Evolutionary conservation across 2,329 filamentous ascomycete genomes (phyloP).

Genomic region (Trichoderma pleuroti): DNA sequence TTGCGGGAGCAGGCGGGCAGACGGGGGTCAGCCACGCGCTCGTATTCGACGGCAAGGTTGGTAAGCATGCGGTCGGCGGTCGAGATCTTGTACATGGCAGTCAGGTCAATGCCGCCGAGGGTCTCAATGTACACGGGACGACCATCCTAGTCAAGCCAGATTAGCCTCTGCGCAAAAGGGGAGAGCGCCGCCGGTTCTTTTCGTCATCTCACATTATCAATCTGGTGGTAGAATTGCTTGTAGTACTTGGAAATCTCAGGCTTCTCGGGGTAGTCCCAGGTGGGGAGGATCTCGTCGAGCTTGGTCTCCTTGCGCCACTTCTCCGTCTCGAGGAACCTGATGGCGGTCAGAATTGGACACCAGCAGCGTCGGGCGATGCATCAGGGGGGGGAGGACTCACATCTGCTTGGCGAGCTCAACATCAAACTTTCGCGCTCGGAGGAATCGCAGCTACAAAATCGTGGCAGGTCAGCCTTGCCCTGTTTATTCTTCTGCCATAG

Average conservation of each 20-base stretch:
- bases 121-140: constrained; percentile 97
- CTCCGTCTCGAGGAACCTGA: constrained; percentile 86
- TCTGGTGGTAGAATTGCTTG: constrained; percentile 99
- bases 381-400: constrained; percentile 51
- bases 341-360: constrained; percentile 22
- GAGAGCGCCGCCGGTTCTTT: background rate
- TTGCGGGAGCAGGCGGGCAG: constrained; percentile 95
- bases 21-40: constrained; percentile 89
- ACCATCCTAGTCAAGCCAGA: constrained; percentile 65
- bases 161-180: background rate
- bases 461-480: constrained; percentile 1
- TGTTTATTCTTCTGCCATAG: background rate
- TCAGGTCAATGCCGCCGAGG: constrained; percentile 88
- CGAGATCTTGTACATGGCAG: constrained; percentile 88
- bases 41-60: constrained; percentile 96
- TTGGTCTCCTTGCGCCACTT: constrained; percentile 86
- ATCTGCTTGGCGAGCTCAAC: constrained; percentile 80
- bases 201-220: constrained; percentile 61
- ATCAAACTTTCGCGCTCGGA: constrained; percentile 94
- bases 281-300: constrained; percentile 75
- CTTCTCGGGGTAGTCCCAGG: constrained; percentile 87
- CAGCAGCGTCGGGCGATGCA: background rate
- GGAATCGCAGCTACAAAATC: constrained; percentile 67
- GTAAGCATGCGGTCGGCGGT: constrained; percentile 89
- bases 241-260: constrained; percentile 83